phyloP scores from a whole-genome alignment of 768 basidiomycete species.

The Xerocomellus amylosporus region DNA sequence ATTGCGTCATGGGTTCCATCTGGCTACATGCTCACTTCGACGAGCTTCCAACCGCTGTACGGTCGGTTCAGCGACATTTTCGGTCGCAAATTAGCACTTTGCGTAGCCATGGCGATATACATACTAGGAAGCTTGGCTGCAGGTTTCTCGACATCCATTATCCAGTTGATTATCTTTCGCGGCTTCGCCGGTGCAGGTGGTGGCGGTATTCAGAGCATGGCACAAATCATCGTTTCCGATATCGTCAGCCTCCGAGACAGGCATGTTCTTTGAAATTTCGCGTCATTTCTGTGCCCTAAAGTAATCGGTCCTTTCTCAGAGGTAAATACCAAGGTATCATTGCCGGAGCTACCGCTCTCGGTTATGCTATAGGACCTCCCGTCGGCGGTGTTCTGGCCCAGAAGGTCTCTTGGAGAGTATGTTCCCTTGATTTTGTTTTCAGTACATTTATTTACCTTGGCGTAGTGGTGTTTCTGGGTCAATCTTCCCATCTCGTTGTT shows the following conservation, averaged over 20 bases:
- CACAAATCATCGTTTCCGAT: slow-evolving; percentile 71
- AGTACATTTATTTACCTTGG: not conserved
- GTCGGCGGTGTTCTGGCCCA: slow-evolving; percentile 65
- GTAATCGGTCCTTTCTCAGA: slow-evolving; percentile 27
- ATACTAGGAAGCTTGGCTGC: slow-evolving; percentile 63
- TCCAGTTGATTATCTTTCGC: slow-evolving; percentile 66
- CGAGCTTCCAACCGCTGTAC: slow-evolving; percentile 41
- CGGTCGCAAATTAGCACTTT: slow-evolving; percentile 59
- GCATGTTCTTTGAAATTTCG: slow-evolving; percentile 29
- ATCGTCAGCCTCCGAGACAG: slow-evolving; percentile 67
- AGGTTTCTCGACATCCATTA: slow-evolving; percentile 63
- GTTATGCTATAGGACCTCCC: slow-evolving; percentile 65
- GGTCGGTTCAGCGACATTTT: slow-evolving; percentile 67
- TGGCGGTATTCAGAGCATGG: slow-evolving; percentile 66
- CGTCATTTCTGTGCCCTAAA: not conserved
- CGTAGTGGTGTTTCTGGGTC: slow-evolving; percentile 75
- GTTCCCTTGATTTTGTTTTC: slow-evolving; percentile 15
- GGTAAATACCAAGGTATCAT: slow-evolving; percentile 81
- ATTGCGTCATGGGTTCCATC: slow-evolving; percentile 66
- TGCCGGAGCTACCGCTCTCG: slow-evolving; percentile 50
- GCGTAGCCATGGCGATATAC: slow-evolving; percentile 58
- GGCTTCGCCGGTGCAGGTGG: slow-evolving; percentile 70
- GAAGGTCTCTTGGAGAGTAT: slow-evolving; percentile 59
- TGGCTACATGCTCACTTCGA: slow-evolving; percentile 63
- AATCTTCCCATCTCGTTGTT: slow-evolving; percentile 57